These are phyloP conservation scores for Stemphylium lycopersici DNA, from an alignment of 2,329 filamentous ascomycete genomes.

Conservation along the genomic window DNA sequence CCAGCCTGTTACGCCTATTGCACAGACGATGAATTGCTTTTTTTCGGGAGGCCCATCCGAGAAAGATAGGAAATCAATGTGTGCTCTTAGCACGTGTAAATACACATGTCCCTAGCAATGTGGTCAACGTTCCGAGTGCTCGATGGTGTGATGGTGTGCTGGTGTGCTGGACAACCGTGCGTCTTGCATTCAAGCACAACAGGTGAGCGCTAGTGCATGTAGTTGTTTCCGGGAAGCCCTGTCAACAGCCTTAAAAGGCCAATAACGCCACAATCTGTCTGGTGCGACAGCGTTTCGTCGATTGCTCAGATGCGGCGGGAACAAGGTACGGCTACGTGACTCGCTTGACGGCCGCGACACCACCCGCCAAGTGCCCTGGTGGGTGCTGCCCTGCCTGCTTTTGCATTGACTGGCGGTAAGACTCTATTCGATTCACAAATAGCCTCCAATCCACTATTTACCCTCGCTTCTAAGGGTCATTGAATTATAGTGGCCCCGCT, in stretches of 20 bases:
- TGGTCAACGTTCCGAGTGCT: constrained; percentile 7
- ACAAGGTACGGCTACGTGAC: constrained; percentile 35
- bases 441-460: constrained; percentile 16
- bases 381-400: constrained; percentile 22
- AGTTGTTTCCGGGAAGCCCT: constrained; percentile 21
- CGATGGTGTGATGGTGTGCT: neutral
- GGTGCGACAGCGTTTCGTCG: constrained; percentile 28
- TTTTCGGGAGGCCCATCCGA: constrained; percentile 15
- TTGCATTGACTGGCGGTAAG: constrained; percentile 23
- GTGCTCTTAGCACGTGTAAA: constrained; percentile 37
- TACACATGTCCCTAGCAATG: constrained; percentile 24
- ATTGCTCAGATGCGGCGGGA: constrained; percentile 20
- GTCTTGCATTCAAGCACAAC: constrained; percentile 7
- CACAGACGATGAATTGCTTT: constrained; percentile 11
- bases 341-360: constrained; percentile 29
- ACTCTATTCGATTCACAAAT: constrained; percentile 6
- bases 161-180: constrained; percentile 7
- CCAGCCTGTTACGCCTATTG: constrained; percentile 20
- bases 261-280: constrained; percentile 40
- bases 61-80: constrained; percentile 11
- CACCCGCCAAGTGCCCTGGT: constrained; percentile 29
- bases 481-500: constrained; percentile 24
- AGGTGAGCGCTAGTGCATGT: constrained; percentile 5
- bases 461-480: constrained; percentile 18
- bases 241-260: constrained; percentile 20